A percentile compares a stretch with the other conserved stretches of the same genome.
These are phyloP conservation scores for Diaporthe helianthi DNA, from an alignment of 2,329 filamentous ascomycete genomes.

Conservation along the genomic window DNA sequence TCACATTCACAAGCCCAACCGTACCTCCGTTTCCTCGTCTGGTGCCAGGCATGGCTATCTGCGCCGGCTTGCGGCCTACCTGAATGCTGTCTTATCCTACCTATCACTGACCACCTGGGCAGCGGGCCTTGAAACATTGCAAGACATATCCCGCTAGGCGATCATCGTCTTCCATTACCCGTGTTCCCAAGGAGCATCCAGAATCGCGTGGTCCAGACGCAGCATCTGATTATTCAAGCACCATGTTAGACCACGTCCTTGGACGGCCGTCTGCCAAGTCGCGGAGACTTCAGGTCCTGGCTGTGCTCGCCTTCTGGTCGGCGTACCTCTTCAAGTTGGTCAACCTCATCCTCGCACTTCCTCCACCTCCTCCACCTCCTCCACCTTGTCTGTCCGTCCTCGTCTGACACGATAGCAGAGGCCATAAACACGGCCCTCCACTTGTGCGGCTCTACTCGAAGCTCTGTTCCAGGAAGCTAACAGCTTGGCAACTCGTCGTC, in stretches of 20 bases:
- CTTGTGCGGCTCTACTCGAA: slow-evolving; percentile 73
- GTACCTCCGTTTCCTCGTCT: background rate
- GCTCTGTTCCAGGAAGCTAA: slow-evolving; percentile 73
- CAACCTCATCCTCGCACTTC: background rate
- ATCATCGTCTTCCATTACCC: background rate
- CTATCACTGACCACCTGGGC: background rate
- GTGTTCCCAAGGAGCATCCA: background rate
- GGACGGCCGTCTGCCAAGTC: slow-evolving; percentile 91
- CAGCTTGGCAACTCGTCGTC: slow-evolving; percentile 88
- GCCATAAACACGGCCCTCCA: slow-evolving; percentile 88
- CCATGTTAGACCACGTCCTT: slow-evolving; percentile 85
- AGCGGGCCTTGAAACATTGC: background rate
- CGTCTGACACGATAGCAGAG: slow-evolving; percentile 56
- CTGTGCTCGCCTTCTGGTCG: slow-evolving; percentile 91
- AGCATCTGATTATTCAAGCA: slow-evolving; percentile 30
- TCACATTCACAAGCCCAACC: background rate
- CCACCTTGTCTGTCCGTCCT: slow-evolving; percentile 35
- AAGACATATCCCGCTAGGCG: background rate
- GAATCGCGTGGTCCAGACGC: background rate
- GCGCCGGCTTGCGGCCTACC: slow-evolving; percentile 2
- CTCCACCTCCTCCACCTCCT: background rate
- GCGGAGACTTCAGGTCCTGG: slow-evolving; percentile 89
- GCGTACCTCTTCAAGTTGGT: slow-evolving; percentile 78
- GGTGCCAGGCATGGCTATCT: slow-evolving; percentile 19
- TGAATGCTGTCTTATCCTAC: background rate